These are phyloP conservation scores for Coleophoma crateriformis DNA, from an alignment of 2,329 filamentous ascomycete genomes.

Conservation along the genomic window DNA sequence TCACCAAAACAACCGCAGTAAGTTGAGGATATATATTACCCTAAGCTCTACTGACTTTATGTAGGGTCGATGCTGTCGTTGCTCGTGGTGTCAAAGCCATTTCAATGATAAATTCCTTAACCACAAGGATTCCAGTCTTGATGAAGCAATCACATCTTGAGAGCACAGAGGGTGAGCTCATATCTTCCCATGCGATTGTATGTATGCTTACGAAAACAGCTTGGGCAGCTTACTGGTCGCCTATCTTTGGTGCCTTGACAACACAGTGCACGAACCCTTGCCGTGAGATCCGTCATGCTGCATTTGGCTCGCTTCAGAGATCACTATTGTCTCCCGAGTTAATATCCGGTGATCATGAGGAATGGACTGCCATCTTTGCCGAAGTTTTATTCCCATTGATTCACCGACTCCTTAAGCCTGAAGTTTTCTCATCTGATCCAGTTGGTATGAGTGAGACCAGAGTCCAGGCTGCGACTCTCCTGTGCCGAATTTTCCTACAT, in stretches of 20 bases:
- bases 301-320: constrained; percentile 80
- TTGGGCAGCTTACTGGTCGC: constrained; percentile 97
- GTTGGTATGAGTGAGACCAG: constrained; percentile 93
- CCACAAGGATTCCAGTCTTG: constrained; percentile 72
- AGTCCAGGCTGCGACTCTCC: constrained; percentile 81
- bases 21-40: constrained; percentile 12
- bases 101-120: constrained; percentile 75
- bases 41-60: background rate
- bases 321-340: constrained; percentile 81
- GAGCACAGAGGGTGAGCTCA: constrained; percentile 61
- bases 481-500: constrained; percentile 94
- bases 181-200: constrained; percentile 17
- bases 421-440: constrained; percentile 87
- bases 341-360: constrained; percentile 75
- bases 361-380: constrained; percentile 93
- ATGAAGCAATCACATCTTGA: constrained; percentile 94
- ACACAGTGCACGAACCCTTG: constrained; percentile 92
- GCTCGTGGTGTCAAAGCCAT: constrained; percentile 76
- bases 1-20: constrained; percentile 49
- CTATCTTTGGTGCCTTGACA: constrained; percentile 84
- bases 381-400: constrained; percentile 93
- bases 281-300: constrained; percentile 84
- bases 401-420: constrained; percentile 80
- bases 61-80: constrained; percentile 66
- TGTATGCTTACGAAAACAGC: constrained; percentile 43